Base-by-base conservation (phyloP, 2,329 filamentous ascomycete genomes). In the Trichoderma endophyticum region DNA sequence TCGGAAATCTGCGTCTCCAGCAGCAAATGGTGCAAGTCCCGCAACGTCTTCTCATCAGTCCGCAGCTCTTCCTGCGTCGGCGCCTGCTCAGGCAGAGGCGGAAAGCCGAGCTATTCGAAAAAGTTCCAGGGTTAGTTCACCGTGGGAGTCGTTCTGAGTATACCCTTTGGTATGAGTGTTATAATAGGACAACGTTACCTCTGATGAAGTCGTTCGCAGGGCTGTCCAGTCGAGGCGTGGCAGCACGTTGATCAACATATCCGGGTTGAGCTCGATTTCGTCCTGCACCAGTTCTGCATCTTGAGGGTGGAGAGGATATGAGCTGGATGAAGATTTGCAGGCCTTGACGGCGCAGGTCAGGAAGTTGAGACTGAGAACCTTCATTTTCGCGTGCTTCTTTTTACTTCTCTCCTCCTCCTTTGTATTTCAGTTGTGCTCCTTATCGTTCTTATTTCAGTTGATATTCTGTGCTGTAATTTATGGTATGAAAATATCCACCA, bases 341-440 rank as follows among this genome's bases (percentile, higher is more conserved):
- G 92, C 87, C 86, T 98, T 98, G 80, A 97, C 92, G 74, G 96
- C 95, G 86, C 96, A 99, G 78, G 94, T 96, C 75, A 98, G 86
- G 83, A 99, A 99, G 84, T 98, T 98, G 78, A 97, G 91, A 73
- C 94, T 98, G 67, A 98, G 89, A 74, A 98, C 86, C 83, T 98
- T 98, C 96, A 99, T 99, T 12, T 70, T 12, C 12, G 8, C 32
- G 15, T n/a, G 8, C 12, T 15, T 36, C 14, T 34, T 18, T 32
- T 24, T 18, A 34, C 14, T 36, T 36, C 12, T 26, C 4, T 15
- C 4, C 7, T 28, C n/a, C 21, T n/a, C 18, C 1, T n/a, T 34
- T 21, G 6, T 14, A 4, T 32, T n/a, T 21, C 28, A 12, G n/a
- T 12, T 54, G 24, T 24, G n/a, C 11, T 54, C 14, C 14, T n/a